These are phyloP conservation scores for Oenanthe sinensis DNA, from an alignment of 129 eudicot genomes.

Conservation along the genomic window DNA sequence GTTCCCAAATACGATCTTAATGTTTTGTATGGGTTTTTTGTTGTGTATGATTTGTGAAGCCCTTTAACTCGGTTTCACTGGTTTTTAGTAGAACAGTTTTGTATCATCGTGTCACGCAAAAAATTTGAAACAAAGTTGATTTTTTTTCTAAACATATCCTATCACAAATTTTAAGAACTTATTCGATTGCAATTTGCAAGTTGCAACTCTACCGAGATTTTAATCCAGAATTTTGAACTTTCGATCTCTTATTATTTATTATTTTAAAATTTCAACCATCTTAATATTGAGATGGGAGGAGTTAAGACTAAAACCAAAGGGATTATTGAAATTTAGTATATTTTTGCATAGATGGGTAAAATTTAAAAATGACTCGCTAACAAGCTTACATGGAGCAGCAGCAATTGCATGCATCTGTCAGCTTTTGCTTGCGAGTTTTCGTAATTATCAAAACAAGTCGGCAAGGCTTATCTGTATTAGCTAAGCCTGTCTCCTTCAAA, in stretches of 20 bases:
- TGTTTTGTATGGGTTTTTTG: not conserved
- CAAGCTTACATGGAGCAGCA: not conserved
- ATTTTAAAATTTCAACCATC: no score
- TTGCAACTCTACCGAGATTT: not conserved
- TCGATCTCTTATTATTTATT: no score
- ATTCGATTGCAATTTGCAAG: no score
- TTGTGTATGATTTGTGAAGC: not conserved
- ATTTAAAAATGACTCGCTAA: no score
- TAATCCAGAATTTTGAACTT: no score
- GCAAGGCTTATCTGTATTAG: not conserved
- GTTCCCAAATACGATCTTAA: no score
- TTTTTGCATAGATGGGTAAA: not conserved
- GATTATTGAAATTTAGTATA: no score
- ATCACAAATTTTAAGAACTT: not conserved
- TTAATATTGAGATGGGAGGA: not conserved
- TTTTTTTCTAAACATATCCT: not conserved
- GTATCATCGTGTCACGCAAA: no score
- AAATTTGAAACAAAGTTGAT: no score
- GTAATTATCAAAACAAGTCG: not conserved
- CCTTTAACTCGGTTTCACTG: not conserved
- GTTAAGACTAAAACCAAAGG: not conserved
- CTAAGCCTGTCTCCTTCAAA: not conserved
- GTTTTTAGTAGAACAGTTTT: no score
- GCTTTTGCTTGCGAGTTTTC: not conserved
- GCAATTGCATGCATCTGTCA: not conserved